These are phyloP conservation scores for Onygena corvina DNA, from an alignment of 2,329 filamentous ascomycete species.

Conservation along the genomic window DNA sequence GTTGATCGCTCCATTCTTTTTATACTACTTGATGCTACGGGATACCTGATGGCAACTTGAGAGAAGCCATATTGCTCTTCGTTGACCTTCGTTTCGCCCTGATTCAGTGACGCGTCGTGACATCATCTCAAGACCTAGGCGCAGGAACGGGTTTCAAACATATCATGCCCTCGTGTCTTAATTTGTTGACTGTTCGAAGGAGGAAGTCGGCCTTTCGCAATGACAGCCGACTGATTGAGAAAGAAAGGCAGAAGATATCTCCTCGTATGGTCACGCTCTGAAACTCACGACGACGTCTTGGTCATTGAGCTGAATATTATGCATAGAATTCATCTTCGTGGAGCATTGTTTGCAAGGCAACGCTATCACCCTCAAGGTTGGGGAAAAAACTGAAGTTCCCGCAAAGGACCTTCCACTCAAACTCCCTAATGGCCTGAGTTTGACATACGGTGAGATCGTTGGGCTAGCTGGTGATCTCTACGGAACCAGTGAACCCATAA, in stretches of 20 bases:
- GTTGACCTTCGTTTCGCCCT: no score
- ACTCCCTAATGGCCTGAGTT: constrained; percentile 2
- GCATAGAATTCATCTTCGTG: constrained; percentile 5
- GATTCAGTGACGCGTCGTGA: no score
- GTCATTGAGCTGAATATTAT: background rate
- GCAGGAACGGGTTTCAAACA: no score
- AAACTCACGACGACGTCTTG: background rate
- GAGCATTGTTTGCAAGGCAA: constrained; percentile 2
- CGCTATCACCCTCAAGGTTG: background rate
- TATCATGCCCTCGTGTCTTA: background rate
- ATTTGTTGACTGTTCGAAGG: background rate
- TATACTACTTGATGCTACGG: no score
- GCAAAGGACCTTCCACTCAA: background rate
- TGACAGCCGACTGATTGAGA: background rate
- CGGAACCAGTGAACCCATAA: constrained; percentile 5
- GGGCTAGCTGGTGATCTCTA: constrained; percentile 6
- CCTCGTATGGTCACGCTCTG: background rate
- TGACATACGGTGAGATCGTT: constrained; percentile 6
- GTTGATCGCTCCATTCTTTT: no score
- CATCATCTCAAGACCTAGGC: no score
- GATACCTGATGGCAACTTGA: no score
- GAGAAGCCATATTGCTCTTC: no score
- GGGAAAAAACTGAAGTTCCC: background rate
- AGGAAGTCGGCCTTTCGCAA: background rate
- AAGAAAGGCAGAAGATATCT: background rate